Evolutionary conservation across 176 grass and related monocot species (phyloP), one percentile per base, ranked within the genome.

Genomic region (Aegilops longissima): DNA sequence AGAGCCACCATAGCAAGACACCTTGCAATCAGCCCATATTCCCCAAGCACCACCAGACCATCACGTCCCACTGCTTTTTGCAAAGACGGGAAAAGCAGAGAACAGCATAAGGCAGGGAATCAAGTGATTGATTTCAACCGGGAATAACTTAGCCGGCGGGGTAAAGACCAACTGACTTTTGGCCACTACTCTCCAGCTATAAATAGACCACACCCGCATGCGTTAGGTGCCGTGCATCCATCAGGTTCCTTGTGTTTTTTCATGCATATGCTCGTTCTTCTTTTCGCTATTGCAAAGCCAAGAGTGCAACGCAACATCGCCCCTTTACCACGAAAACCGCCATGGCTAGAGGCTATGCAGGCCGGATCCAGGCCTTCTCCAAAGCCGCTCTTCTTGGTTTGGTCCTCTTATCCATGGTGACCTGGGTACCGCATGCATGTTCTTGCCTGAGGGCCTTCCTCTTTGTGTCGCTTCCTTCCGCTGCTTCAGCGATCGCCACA

Each of bases 341-440:
- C 71, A 83, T 82, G 62, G 71, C 83, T 11, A 44, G 59, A 64
- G 24, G 77, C 35, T 27, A 36, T 25, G 0, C 77, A 12, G 40
- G 77, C 59, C 77, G 40, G 59, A 13, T 71, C 52, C 47, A 34
- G 24, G 64, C 30, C 23, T 66, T 36, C 33, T 59, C 66, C 18
- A 86, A 63, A 82, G 90, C 56, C 58, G 33, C 83, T n/a, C 39
- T 88, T 82, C 17, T 85, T 64, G 56, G 66, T 59, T 6, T 93
- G 6, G 20, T 27, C 88, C 18, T 90, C 35, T 73, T 97, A 1
- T 90, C 79, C 36, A 80, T 78, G 30, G 31, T 78, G 1, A 86
- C 63, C 64, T 94, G 83, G 80, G 56, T 94, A 17, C 81, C 86
- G 10, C 77, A 56, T 20, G 36, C 80, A 30, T 87, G 81, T 54